Conservation (phyloP, 2,329 filamentous ascomycete genomes). For the Fusarium sp. region DNA sequence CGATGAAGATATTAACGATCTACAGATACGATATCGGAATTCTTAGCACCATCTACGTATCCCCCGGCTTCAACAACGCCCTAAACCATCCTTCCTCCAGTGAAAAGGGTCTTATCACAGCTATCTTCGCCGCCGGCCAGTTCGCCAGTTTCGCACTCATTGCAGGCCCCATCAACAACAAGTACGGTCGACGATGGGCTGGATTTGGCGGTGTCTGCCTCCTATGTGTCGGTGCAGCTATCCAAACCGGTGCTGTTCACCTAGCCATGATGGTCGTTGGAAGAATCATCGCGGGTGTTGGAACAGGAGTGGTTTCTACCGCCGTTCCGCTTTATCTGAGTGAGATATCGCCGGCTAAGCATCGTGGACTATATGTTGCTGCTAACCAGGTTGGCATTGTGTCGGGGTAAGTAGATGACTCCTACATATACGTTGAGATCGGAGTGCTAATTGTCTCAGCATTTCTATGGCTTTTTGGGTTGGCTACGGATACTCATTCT, state of each 20-base stretch:
- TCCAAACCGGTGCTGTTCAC: conserved; percentile 26
- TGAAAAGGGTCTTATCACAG: conserved; percentile 24
- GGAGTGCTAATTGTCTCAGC: background rate
- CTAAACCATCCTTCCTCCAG: conserved; percentile 5
- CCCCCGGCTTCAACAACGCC: conserved; percentile 22
- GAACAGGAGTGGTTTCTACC: conserved; percentile 15
- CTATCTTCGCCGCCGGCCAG: conserved; percentile 23
- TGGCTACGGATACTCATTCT: conserved; percentile 27
- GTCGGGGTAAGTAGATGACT: conserved; percentile 6
- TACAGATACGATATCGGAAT: conserved; percentile 23
- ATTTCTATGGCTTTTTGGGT: conserved; percentile 29
- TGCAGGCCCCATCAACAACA: conserved; percentile 14
- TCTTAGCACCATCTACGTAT: conserved; percentile 24
- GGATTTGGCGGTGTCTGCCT: conserved; percentile 12
- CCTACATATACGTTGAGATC: fast-evolving
- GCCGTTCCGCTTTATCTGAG: conserved; percentile 23
- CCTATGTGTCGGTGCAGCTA: conserved; percentile 21
- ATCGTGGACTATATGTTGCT: conserved; percentile 25
- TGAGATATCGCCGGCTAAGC: conserved; percentile 21
- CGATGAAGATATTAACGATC: background rate
- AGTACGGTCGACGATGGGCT: conserved; percentile 17
- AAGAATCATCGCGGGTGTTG: conserved; percentile 22
- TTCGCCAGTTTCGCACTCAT: conserved; percentile 18
- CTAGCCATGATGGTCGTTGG: conserved; percentile 25
- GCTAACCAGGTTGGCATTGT: conserved; percentile 27